Conservation (phyloP, 169 alveolate species). For the Perkinsus olseni region DNA sequence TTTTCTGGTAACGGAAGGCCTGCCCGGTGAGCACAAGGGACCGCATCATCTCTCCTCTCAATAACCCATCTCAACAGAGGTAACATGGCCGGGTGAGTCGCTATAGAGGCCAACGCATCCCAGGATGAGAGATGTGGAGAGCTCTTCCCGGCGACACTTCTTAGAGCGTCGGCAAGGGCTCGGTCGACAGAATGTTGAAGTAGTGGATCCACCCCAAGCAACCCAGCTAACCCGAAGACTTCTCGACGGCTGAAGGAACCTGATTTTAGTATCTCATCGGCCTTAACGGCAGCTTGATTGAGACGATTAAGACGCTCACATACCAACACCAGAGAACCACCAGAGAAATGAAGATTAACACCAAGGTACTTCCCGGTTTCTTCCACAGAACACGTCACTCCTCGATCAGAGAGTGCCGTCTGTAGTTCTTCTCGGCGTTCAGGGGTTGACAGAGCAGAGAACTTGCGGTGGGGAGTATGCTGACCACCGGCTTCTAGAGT, state of each 20-base stretch:
- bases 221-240: neutral
- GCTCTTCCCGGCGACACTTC: neutral
- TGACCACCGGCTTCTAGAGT: neutral
- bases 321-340: neutral
- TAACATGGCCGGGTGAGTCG: neutral
- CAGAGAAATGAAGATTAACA: neutral
- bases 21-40: neutral
- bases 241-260: neutral
- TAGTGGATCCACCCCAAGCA: neutral
- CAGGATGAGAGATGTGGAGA: neutral
- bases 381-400: neutral
- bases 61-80: neutral
- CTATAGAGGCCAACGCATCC: neutral
- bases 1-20: neutral
- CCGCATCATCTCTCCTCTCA: neutral
- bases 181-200: neutral
- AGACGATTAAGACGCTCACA: neutral
- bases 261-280: neutral
- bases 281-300: neutral
- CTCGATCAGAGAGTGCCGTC: neutral
- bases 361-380: neutral
- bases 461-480: neutral
- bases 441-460: neutral
- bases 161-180: neutral
- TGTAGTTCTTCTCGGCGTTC: neutral